A percentile compares a stretch with the other conserved stretches of the same genome.
phyloP scores from a whole-genome alignment of 352 stramenopile genomes.

The Pythium monospermum region DNA sequence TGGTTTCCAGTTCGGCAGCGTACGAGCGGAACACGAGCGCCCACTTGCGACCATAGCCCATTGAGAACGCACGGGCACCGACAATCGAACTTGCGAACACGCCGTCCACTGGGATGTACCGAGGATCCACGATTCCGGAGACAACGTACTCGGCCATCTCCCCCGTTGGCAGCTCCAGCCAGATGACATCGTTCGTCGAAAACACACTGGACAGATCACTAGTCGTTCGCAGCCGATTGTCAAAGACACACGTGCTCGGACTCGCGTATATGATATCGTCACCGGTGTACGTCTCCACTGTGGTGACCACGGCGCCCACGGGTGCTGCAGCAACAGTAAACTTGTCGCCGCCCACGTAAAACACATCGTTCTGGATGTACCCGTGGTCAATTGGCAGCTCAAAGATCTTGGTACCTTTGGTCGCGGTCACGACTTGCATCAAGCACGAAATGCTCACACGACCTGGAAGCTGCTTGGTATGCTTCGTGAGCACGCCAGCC shows the following conservation, averaged over 20 bases:
- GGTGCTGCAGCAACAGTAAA: conserved; percentile 31
- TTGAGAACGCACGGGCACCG: conserved; percentile 27
- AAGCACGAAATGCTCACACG: conserved; percentile 39
- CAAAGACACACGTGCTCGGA: conserved; percentile 44
- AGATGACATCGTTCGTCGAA: conserved; percentile 37
- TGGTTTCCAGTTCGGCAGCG: conserved; percentile 39
- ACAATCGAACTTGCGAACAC: conserved; percentile 40
- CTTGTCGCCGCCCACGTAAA: conserved; percentile 34
- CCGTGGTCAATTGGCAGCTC: conserved; percentile 43
- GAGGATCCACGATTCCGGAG: conserved; percentile 12
- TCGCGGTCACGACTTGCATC: conserved; percentile 45
- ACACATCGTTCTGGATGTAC: conserved; percentile 19
- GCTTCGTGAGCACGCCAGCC: conserved; percentile 50
- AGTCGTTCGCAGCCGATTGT: conserved; percentile 62
- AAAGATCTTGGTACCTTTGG: conserved; percentile 21
- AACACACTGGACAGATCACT: conserved; percentile 41
- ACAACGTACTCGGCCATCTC: conserved; percentile 52
- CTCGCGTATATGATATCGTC: conserved; percentile 24
- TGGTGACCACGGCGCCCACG: conserved; percentile 27
- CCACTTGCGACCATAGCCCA: conserved; percentile 50
- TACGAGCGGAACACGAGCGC: conserved; percentile 70
- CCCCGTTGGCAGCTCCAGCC: conserved; percentile 34
- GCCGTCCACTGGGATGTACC: conserved; percentile 44
- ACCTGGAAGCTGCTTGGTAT: conserved; percentile 39
- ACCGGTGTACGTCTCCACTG: conserved; percentile 26